Conservation (phyloP, 228 moss, liverwort and hornwort species). For the Sphagnum fallax region DNA sequence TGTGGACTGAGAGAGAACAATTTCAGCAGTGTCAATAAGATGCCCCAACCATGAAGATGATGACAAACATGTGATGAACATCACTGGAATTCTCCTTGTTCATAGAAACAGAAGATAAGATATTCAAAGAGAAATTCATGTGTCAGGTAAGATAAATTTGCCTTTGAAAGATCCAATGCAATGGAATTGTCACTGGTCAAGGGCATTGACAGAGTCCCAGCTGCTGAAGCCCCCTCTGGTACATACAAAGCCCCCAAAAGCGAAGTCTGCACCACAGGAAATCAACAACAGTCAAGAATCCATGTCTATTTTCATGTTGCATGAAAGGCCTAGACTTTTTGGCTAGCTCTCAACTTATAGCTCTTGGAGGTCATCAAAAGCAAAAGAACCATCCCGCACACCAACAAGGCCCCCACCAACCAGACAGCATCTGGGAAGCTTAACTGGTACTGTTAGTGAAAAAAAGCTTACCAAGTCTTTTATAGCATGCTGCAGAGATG, state of each 20-base stretch:
- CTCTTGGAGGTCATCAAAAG: no score
- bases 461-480: neutral
- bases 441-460: neutral
- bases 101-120: no score
- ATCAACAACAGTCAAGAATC: neutral
- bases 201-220: constrained; percentile 23
- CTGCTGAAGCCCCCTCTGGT: constrained; percentile 20
- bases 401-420: no score
- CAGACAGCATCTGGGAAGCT: no score
- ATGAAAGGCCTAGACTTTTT: no score
- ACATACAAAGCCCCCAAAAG: constrained; percentile 20
- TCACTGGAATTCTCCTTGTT: no score
- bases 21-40: no score
- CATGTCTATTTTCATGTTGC: neutral
- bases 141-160: constrained; percentile 1
- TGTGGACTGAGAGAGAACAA: no score
- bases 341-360: no score
- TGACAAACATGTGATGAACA: no score
- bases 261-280: constrained; percentile 19
- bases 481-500: neutral
- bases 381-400: no score
- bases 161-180: constrained; percentile 35
- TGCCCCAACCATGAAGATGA: no score
- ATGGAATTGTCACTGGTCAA: constrained; percentile 35
- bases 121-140: neutral